Evolutionary conservation across 164 flowering plant genomes (phyloP).

Genomic region (Vitis amurensis): DNA sequence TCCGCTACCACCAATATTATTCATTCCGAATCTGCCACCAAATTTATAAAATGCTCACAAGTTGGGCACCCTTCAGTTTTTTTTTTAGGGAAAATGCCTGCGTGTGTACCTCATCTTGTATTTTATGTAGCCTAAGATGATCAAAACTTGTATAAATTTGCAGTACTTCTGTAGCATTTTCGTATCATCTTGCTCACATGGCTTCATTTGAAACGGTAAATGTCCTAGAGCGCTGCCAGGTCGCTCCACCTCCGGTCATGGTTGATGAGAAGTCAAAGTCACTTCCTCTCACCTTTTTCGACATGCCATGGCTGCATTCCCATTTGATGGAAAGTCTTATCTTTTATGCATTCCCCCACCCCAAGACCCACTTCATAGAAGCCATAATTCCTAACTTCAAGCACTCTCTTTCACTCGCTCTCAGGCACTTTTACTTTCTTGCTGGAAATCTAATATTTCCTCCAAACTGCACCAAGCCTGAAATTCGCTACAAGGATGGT

Average conservation of each 20-base stretch:
- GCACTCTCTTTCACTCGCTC: slow-evolving; percentile 41
- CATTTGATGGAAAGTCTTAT: slow-evolving; percentile 15
- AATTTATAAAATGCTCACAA: too few species aligned
- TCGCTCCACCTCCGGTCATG: slow-evolving; percentile 27
- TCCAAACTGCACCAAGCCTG: slow-evolving; percentile 21
- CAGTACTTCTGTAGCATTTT: too few species aligned
- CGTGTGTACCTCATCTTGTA: too few species aligned
- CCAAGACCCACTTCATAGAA: slow-evolving; percentile 21
- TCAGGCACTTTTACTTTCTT: slow-evolving; percentile 41
- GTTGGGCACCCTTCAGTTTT: too few species aligned
- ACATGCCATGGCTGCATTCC: slow-evolving; percentile 28
- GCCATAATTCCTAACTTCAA: slow-evolving; percentile 34
- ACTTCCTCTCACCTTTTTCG: slow-evolving; percentile 37
- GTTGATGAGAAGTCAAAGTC: slow-evolving; percentile 19
- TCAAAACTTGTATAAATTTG: too few species aligned
- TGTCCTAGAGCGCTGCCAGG: background rate
- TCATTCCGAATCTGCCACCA: too few species aligned
- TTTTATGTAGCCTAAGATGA: too few species aligned
- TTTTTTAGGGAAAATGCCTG: too few species aligned
- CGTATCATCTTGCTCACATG: too few species aligned
- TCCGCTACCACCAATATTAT: too few species aligned
- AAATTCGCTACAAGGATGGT: slow-evolving; percentile 25
- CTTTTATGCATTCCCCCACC: slow-evolving; percentile 32
- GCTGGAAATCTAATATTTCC: slow-evolving; percentile 32
- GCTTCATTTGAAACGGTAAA: too few species aligned